Evolutionary conservation across 192 early-diverging fungal genomes (phyloP), one percentile per base, ranked within the genome.

Genomic region (Backusella mclennaniae): DNA sequence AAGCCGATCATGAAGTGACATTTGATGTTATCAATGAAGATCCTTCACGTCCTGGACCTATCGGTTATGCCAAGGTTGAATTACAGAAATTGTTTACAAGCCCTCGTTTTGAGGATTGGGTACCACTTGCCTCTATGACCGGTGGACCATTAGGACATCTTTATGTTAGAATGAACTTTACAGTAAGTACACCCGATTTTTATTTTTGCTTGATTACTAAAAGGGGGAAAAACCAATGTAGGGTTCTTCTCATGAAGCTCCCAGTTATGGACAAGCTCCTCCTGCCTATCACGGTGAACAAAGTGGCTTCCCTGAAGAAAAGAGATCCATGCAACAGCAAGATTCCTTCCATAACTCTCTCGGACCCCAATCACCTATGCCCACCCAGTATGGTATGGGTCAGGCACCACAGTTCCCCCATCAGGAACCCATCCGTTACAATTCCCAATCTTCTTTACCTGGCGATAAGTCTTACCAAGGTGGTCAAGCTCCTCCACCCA

Each of bases 11-110:
- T 7, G 21, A 14, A 42, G 66, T 83, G 17, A 52, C 73, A 59
- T 44, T 83, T 8, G 81, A 83, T 39, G 33, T 83, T 6, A 52
- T 83, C 38, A 75, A 79, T 35, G 81, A 83, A 71, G 77, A 77
- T 53, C 52, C 77, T 17, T 49, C 42, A 26, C 69, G 68, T 19
- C 35, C 71, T 17, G 71, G 76, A 42, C 29, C 79, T 44, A 76
- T 83, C 19, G 81, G 77, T 38, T 52, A 44, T 29, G 78, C 69
- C 41, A 23, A 39, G 4, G 21, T 83, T 0, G 72, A 73, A 29
- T 67, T 73, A 31, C 36, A 39, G 17, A 29, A 35, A 2, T 23
- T 74, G 1, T 39, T 67, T 38, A 4, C 33, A 4, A 19, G 68
- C 39, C 66, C 66, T 39, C 38, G 71, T 69, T 38, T 42, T 1